A percentile compares a stretch with the other conserved stretches of the same genome.
These are phyloP conservation scores for Candida railenensis DNA, from an alignment of 805 yeast species.

Conservation along the genomic window DNA sequence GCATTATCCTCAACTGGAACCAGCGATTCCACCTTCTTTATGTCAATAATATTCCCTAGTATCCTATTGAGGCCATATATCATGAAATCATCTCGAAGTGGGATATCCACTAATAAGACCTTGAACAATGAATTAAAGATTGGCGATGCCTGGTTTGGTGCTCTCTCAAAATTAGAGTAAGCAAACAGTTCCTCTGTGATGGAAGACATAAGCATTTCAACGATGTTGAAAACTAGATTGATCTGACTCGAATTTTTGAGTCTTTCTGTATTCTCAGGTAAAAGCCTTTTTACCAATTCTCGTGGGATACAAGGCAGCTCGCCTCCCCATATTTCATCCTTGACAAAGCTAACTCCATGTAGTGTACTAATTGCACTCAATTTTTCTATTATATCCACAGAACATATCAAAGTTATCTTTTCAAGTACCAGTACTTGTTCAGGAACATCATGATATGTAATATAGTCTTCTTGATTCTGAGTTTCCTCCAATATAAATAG, in stretches of 20 bases:
- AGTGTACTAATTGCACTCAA: constrained; percentile 29
- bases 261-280: constrained; percentile 51
- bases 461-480: constrained; percentile 25
- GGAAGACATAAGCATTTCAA: constrained; percentile 53
- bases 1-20: constrained; percentile 31
- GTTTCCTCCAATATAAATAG: constrained; percentile 27
- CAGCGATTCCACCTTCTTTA: constrained; percentile 39
- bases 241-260: constrained; percentile 39
- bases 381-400: constrained; percentile 57
- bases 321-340: neutral
- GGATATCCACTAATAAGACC: constrained; percentile 41
- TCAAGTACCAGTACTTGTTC: constrained; percentile 40
- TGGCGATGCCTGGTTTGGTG: constrained; percentile 10
- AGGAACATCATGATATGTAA: constrained; percentile 26
- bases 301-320: constrained; percentile 20
- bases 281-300: constrained; percentile 34
- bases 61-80: constrained; percentile 55
- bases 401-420: constrained; percentile 47
- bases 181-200: constrained; percentile 31
- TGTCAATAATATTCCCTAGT: constrained; percentile 51
- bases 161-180: constrained; percentile 7
- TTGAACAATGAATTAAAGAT: constrained; percentile 31
- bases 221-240: constrained; percentile 48
- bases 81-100: constrained; percentile 38
- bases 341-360: constrained; percentile 19